These are phyloP conservation scores for Lichtheimia ornata DNA, from an alignment of 371 early-diverging fungal species.

Conservation along the genomic window DNA sequence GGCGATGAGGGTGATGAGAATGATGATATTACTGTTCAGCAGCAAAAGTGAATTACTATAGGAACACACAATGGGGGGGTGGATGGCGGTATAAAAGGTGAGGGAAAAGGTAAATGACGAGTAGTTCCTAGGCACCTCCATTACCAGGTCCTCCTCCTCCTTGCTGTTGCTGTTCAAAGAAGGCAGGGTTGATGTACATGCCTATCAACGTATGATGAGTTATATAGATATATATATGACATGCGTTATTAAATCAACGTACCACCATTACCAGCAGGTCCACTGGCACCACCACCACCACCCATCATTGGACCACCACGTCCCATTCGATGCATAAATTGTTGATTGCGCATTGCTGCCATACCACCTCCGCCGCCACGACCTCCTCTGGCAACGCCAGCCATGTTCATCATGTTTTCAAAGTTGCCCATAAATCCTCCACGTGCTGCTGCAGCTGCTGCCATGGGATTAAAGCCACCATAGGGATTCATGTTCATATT, in stretches of 20 bases:
- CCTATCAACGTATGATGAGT: constrained; percentile 16
- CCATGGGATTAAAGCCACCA: constrained; percentile 30
- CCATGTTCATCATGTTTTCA: constrained; percentile 40
- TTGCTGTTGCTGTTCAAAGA: constrained; percentile 45
- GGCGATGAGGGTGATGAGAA: no score
- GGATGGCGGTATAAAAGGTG: background rate
- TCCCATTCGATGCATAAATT: constrained; percentile 29
- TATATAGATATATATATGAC: no score
- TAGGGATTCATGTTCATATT: constrained; percentile 25
- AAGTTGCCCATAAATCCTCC: constrained; percentile 40
- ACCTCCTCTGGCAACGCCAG: constrained; percentile 20
- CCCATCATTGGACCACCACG: constrained; percentile 29
- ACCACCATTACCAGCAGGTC: constrained; percentile 30
- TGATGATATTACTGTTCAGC: no score
- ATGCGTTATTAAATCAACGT: background rate
- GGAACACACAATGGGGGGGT: no score
- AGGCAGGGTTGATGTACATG: constrained; percentile 56
- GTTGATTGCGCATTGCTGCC: constrained; percentile 23
- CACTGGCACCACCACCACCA: constrained; percentile 14
- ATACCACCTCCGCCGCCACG: constrained; percentile 25
- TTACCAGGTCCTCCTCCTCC: constrained; percentile 9
- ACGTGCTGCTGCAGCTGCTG: constrained; percentile 17
- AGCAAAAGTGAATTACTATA: no score
- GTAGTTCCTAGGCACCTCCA: background rate
- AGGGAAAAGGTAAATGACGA: background rate